Conservation (phyloP, 805 yeast species). For the Kuraishia piskuri region DNA sequence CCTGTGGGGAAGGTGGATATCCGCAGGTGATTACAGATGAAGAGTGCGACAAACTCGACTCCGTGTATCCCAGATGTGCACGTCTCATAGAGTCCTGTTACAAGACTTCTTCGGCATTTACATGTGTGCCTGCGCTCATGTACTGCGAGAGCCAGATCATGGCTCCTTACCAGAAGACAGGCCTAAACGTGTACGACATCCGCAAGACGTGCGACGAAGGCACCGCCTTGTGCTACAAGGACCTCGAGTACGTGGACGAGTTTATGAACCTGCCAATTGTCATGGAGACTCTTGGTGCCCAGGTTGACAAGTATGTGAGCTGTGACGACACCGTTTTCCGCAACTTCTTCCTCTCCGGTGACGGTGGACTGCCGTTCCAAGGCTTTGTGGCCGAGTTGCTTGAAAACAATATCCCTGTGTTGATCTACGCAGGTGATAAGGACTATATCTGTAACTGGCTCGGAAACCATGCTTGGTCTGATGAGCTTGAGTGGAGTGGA, state of each 20-base stretch:
- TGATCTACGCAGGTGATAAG: conserved; percentile 91
- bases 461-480: conserved; percentile 81
- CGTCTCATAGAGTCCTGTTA: conserved; percentile 60
- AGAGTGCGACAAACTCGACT: conserved; percentile 58
- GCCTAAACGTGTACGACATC: conserved; percentile 58
- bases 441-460: conserved; percentile 92
- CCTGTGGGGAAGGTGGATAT: conserved; percentile 85
- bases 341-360: conserved; percentile 50
- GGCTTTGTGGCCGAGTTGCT: conserved; percentile 48
- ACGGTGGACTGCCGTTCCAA: conserved; percentile 59
- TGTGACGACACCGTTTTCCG: conserved; percentile 43
- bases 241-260: conserved; percentile 37
- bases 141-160: conserved; percentile 55
- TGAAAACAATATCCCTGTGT: conserved; percentile 65
- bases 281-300: conserved; percentile 49
- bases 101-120: conserved; percentile 42
- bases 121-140: conserved; percentile 57
- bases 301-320: conserved; percentile 36
- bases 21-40: conserved; percentile 64
- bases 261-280: conserved; percentile 48
- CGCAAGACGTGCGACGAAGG: conserved; percentile 40
- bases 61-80: conserved; percentile 56
- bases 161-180: conserved; percentile 50
- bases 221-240: conserved; percentile 44
- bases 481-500: conserved; percentile 58